Conservation (phyloP, 1,284 basidiomycete species). For the Trichosporon inkin region DNA sequence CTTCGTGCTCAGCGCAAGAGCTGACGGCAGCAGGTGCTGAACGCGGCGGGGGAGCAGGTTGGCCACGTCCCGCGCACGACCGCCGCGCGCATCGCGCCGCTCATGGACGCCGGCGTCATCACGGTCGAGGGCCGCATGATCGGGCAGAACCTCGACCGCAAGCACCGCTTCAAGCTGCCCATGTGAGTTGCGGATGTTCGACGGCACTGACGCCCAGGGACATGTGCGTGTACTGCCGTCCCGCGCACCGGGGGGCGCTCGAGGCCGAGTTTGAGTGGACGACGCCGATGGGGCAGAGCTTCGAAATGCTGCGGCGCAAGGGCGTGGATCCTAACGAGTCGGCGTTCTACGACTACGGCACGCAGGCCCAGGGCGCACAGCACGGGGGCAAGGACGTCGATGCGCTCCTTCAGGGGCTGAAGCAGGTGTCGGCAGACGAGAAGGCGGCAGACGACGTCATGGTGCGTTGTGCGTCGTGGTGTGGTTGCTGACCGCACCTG, state of each 20-base stretch:
- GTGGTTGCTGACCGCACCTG: not conserved
- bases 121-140: conserved; percentile 64
- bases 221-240: conserved; percentile 65
- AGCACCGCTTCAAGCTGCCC: conserved; percentile 56
- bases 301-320: conserved; percentile 25
- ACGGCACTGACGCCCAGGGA: conserved; percentile 53
- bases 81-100: conserved; percentile 61
- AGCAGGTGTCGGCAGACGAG: conserved; percentile 68
- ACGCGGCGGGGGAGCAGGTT: conserved; percentile 67
- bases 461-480: conserved; percentile 25
- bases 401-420: conserved; percentile 62
- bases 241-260: conserved; percentile 56
- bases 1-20: conserved; percentile 32
- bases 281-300: conserved; percentile 60
- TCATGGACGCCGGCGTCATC: conserved; percentile 63
- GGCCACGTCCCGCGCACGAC: conserved; percentile 67
- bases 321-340: not conserved
- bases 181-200: conserved; percentile 51
- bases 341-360: conserved; percentile 1
- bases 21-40: conserved; percentile 64
- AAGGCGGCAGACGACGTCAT: conserved; percentile 61
- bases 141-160: conserved; percentile 49
- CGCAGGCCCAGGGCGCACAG: conserved; percentile 11
- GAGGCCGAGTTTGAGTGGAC: conserved; percentile 70
- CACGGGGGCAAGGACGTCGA: conserved; percentile 59